These are phyloP conservation scores for Tetraselmis chui DNA, from an alignment of 139 green algal genomes.

Conservation along the genomic window DNA sequence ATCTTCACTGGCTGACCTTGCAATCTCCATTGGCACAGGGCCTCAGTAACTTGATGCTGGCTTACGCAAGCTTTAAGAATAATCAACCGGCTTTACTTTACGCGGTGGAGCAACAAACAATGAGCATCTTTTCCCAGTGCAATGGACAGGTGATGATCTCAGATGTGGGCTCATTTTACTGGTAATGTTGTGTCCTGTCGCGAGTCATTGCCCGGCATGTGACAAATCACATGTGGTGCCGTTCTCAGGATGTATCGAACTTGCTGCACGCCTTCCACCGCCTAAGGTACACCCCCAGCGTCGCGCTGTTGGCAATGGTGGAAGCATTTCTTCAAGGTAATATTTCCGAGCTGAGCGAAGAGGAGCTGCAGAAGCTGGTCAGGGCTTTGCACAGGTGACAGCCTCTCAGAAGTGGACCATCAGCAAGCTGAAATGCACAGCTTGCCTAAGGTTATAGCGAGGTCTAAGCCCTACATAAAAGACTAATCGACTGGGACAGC, in stretches of 20 bases:
- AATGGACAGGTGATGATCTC: background rate
- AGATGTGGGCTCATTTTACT: background rate
- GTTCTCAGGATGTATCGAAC: background rate
- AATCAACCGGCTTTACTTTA: background rate
- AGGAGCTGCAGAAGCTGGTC: background rate
- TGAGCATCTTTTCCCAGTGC: background rate
- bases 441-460: too few species aligned
- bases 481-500: too few species aligned
- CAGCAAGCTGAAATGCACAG: too few species aligned
- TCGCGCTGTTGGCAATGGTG: background rate
- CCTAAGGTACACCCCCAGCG: background rate
- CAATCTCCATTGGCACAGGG: too few species aligned
- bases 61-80: background rate
- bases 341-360: background rate
- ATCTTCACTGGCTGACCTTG: too few species aligned
- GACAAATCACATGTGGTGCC: too few species aligned
- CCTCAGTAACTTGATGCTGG: background rate
- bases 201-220: background rate
- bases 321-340: background rate
- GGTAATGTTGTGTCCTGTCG: background rate
- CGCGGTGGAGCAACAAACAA: background rate
- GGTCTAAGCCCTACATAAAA: too few species aligned
- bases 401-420: too few species aligned
- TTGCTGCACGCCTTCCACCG: background rate
- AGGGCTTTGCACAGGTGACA: too few species aligned